Evolutionary conservation across 228 moss, liverwort and hornwort species (phyloP).

Genomic region (Sphagnum fallax): DNA sequence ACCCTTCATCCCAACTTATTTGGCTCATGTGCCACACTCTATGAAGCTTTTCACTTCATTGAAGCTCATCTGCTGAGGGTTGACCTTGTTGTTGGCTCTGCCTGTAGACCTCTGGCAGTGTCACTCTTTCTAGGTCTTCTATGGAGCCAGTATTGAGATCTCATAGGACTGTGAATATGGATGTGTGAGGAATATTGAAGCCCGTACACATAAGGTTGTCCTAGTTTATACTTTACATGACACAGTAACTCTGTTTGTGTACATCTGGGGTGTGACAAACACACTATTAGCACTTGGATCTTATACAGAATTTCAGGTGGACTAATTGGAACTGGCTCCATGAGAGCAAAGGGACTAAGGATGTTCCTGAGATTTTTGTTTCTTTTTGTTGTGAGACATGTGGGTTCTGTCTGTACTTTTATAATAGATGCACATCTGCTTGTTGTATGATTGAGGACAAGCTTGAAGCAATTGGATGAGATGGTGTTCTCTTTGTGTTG

Average conservation of each 20-base stretch:
- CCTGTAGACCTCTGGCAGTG: conserved; percentile 9
- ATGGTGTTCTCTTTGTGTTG: too few species aligned
- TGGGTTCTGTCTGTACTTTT: too few species aligned
- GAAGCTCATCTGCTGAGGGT: conserved; percentile 24
- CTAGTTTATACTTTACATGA: too few species aligned
- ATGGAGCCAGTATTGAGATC: neutral
- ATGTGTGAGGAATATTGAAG: neutral
- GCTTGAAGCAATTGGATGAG: too few species aligned
- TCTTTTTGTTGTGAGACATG: too few species aligned
- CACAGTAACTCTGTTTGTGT: neutral
- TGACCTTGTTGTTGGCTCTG: conserved; percentile 15
- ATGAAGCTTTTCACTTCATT: conserved; percentile 28
- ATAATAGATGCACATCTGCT: too few species aligned
- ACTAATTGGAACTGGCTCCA: too few species aligned
- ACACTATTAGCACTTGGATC: neutral
- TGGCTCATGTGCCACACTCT: conserved; percentile 17
- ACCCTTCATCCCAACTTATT: conserved; percentile 27
- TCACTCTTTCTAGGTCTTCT: conserved; percentile 1
- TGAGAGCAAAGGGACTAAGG: too few species aligned
- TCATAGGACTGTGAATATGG: neutral
- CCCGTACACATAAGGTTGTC: neutral
- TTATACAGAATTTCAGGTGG: neutral
- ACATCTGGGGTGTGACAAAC: neutral
- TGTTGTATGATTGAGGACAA: too few species aligned
- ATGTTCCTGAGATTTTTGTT: too few species aligned